Percentiles rank a stretch among this genome's conserved stretches.
Conservation (phyloP, 2,329 filamentous ascomycete genomes). For the Rhynchosporium secalis region DNA sequence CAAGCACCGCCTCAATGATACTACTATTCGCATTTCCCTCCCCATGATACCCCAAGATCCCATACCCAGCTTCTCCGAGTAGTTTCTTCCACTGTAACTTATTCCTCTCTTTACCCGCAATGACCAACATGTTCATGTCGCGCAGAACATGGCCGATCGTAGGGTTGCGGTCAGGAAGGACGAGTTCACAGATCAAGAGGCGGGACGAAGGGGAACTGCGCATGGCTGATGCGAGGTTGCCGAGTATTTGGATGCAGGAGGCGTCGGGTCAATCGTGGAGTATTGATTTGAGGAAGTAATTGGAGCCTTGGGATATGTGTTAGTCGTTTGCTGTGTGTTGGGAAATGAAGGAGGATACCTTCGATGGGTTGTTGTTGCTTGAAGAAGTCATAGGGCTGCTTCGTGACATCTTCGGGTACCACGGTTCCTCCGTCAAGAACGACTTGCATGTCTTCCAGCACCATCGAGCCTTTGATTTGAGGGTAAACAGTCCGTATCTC, state of each 20-base stretch:
- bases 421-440: constrained; percentile 23
- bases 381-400: constrained; percentile 41
- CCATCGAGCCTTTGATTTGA: constrained; percentile 23
- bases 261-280: constrained; percentile 46
- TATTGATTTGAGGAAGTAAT: constrained; percentile 42
- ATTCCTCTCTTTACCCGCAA: constrained; percentile 23
- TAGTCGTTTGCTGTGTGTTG: neutral
- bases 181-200: constrained; percentile 21
- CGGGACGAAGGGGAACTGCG: constrained; percentile 6
- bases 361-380: constrained; percentile 38
- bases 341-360: constrained; percentile 28
- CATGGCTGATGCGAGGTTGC: constrained; percentile 20
- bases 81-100: constrained; percentile 18
- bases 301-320: constrained; percentile 16
- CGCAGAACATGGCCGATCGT: constrained; percentile 11
- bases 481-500: constrained; percentile 19
- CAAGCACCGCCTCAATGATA: constrained; percentile 21
- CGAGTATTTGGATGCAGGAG: constrained; percentile 22
- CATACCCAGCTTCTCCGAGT: constrained; percentile 16
- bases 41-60: constrained; percentile 16
- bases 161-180: constrained; percentile 21
- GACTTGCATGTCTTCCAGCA: constrained; percentile 30
- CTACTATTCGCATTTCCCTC: constrained; percentile 5
- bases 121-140: constrained; percentile 24
- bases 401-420: constrained; percentile 29